Base-by-base conservation (phyloP, 2,329 filamentous ascomycete genomes). In the Juglanconis sp. region DNA sequence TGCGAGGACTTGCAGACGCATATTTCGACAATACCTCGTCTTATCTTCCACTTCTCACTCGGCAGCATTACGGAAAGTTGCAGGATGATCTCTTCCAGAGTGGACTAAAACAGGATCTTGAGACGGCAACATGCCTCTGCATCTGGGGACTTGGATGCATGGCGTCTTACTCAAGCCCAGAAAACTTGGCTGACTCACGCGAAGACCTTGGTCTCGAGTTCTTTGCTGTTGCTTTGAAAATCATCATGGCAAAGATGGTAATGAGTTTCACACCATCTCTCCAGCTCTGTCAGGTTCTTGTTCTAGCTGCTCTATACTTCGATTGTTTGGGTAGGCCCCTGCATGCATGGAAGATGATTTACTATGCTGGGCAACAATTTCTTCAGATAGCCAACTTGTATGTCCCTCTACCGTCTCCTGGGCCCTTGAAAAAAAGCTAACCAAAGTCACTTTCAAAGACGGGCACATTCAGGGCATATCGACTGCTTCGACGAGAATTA, bases 401-500 rank as follows among this genome's bases (percentile, higher is more conserved):
- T 62, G 63, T 59, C 11, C 56, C 11, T 53, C 2, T 3, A 17
- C 17, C 31, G 10, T 6, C n/a, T 4, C 6, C 5, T 4, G 13
- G 2, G 2, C 32, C 31, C 46, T 56, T 11, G 13, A 44, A 32
- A 32, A 4, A 4, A 17, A 17, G 17, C 48, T 48, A 30, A 46
- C 44, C 4, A 53, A 30, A 36, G 30, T 2, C 5, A 7, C 5
- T 8, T 42, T 54, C 8, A 32, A 56, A 68, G 67, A 44, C 65
- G 31, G n/a, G 32, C 11, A 65, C 5, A 35, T 10, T 47, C 40
- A 3, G 42, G 42, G 7, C 40, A 55, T 17, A 35, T 24, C 2
- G 36, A 61, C 5, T 57, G 62, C 4, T 67, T 64, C 10, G 68
- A 79, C 60, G 80, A 86, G 64, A 69, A 78, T 17, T 78, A 80